Percentiles rank a stretch among this genome's conserved stretches.
These are phyloP conservation scores for Sporothrix protearum DNA, from an alignment of 2,329 filamentous ascomycete species.

Conservation along the genomic window DNA sequence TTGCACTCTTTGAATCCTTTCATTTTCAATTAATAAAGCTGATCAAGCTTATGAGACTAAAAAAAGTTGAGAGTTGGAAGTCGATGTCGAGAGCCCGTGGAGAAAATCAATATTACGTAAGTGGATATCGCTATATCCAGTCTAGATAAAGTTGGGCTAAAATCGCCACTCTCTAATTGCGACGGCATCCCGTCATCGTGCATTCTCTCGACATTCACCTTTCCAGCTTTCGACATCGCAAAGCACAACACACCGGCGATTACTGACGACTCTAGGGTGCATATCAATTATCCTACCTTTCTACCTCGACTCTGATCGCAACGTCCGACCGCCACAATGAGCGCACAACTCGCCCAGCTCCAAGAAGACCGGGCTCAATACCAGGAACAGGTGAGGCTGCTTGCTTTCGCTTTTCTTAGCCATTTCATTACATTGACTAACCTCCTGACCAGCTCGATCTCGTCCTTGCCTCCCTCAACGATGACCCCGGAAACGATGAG, in stretches of 20 bases:
- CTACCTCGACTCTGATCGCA: not conserved
- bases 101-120: not conserved
- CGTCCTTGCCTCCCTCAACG: conserved; percentile 69
- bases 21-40: not conserved
- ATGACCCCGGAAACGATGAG: conserved; percentile 76
- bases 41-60: not conserved
- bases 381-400: conserved; percentile 51
- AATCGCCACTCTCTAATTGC: conserved; percentile 11
- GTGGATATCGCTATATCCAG: not conserved
- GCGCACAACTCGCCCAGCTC: conserved; percentile 36
- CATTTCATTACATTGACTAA: not conserved
- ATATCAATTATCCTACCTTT: not conserved
- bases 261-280: too few relatives aligned
- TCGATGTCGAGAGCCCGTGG: too few relatives aligned
- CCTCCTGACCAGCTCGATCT: conserved; percentile 62
- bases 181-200: not conserved
- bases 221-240: not conserved
- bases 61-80: not conserved
- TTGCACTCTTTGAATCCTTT: not conserved
- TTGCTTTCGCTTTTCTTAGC: not conserved
- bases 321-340: conserved; percentile 35
- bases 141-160: not conserved
- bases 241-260: not conserved
- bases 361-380: conserved; percentile 54
- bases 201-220: not conserved